Evolutionary conservation across 2,329 filamentous ascomycete species (phyloP), one percentile per base, ranked within the genome.

Genomic region (Grosmannia huntii): DNA sequence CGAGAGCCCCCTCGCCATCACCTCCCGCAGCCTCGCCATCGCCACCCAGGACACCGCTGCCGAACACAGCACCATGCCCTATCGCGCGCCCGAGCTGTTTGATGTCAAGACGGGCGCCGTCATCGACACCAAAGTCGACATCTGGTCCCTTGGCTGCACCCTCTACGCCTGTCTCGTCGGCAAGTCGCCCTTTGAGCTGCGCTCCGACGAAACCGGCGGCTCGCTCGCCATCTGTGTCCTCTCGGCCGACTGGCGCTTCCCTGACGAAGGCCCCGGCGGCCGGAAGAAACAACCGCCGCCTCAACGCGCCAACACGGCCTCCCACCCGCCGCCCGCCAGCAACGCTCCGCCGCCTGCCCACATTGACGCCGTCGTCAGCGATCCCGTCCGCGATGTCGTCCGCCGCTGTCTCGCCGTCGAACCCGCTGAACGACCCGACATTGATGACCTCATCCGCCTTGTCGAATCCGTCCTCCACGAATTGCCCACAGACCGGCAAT

Each of bases 91-190:
- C 0, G 94, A 99, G 73, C 84, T 99, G 61, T 99, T 99, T 72
- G 94, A 99, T 70, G 94, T 97, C 59, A 95, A 95, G 73, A 96
- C 90, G 3, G 92, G 89, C 62, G 85, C 86, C 54, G 83, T 90
- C 55, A 87, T 99, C 67, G 94, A 97, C 72, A 95, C 91, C 14
- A 96, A 96, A 70, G 90, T 96, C 48, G 94, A 99, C 71, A 95
- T 99, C 64, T 99, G 94, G 94, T 95, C 89, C 19, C 75, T 99
- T 25, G 94, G 94, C 56, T 97, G 94, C 76, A 97, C 94, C n/a
- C 78, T 99, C 51, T 99, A 95, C 72, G 94, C 94, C 44, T 97
- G 94, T 68, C 80, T 99, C 11, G 90, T 97, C 31, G 94, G 94
- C 63, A 97, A 99, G 72, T 95, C 89, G 16, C 94, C 94, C 2